Evolutionary conservation across 2,329 filamentous ascomycete genomes (phyloP).

Genomic region (Albifimbria verrucaria): DNA sequence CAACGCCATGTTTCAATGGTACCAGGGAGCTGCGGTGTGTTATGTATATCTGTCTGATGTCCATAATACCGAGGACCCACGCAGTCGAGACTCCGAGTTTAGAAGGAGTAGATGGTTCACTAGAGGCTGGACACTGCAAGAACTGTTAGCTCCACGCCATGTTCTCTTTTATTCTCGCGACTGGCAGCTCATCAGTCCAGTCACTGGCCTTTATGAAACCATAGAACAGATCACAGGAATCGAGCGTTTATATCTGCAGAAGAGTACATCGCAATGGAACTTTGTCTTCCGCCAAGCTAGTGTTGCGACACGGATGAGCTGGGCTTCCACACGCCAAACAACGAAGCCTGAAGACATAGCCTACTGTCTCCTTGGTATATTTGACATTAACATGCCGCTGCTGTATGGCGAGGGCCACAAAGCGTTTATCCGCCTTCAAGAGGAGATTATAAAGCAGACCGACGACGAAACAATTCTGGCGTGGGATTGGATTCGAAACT

Average conservation of each 20-base stretch:
- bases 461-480: conserved; percentile 17
- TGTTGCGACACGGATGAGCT: not conserved
- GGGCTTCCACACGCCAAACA: conserved; percentile 5
- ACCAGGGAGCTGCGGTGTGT: conserved; percentile 11
- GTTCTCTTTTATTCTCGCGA: not conserved
- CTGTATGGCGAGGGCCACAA: conserved; percentile 17
- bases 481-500: conserved; percentile 9
- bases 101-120: not conserved
- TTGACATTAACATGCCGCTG: conserved; percentile 17
- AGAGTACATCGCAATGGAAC: not conserved
- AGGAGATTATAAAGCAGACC: conserved; percentile 18
- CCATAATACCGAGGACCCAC: conserved; percentile 1
- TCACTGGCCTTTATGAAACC: not conserved
- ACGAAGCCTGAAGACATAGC: conserved; percentile 16
- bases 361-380: conserved; percentile 18
- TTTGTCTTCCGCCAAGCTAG: not conserved
- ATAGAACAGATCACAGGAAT: not conserved
- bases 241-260: not conserved
- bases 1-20: conserved; percentile 14
- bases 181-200: not conserved
- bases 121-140: not conserved
- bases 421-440: conserved; percentile 19
- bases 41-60: conserved; percentile 16
- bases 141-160: not conserved
- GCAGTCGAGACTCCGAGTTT: not conserved